A percentile compares a stretch with the other conserved stretches of the same genome.
Evolutionary conservation across 78 protist species (phyloP).

Genomic region (Dictyostelium brefeldianum): DNA sequence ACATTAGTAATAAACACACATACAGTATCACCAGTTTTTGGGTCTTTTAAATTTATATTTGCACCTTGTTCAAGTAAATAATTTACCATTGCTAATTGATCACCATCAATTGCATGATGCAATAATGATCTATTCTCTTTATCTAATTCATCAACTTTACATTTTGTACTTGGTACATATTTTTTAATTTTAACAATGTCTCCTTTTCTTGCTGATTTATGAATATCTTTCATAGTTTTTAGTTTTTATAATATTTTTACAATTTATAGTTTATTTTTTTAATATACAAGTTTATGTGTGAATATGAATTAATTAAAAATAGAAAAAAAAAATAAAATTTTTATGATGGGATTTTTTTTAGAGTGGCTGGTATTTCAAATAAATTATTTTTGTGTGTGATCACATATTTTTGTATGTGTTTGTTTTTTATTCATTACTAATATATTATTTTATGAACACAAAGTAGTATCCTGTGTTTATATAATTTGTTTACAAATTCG

Average conservation of each 20-base stretch:
- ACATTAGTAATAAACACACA: neutral
- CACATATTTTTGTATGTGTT: no score
- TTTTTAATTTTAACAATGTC: constrained; percentile 38
- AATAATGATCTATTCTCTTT: constrained; percentile 47
- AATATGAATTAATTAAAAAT: no score
- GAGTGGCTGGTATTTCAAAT: no score
- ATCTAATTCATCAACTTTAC: constrained; percentile 34
- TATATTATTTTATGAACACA: no score
- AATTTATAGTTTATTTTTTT: neutral
- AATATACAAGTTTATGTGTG: neutral
- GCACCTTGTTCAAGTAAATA: constrained; percentile 49
- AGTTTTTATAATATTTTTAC: neutral
- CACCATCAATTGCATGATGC: constrained; percentile 69
- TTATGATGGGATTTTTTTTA: no score
- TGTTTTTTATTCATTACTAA: no score
- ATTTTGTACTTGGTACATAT: constrained; percentile 2
- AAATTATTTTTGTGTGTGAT: no score
- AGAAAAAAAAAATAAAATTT: no score
- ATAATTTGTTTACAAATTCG: no score
- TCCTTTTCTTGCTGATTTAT: constrained; percentile 54
- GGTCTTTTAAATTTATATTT: constrained; percentile 42
- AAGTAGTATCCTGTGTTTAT: no score
- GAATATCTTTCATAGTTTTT: constrained; percentile 45
- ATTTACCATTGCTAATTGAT: constrained; percentile 16
- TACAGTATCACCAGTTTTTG: constrained; percentile 47